A percentile compares a stretch with the other conserved stretches of the same genome.
These are phyloP conservation scores for Antitrichia curtipendula DNA, from an alignment of 225 moss, liverwort and hornwort genomes.

Conservation along the genomic window DNA sequence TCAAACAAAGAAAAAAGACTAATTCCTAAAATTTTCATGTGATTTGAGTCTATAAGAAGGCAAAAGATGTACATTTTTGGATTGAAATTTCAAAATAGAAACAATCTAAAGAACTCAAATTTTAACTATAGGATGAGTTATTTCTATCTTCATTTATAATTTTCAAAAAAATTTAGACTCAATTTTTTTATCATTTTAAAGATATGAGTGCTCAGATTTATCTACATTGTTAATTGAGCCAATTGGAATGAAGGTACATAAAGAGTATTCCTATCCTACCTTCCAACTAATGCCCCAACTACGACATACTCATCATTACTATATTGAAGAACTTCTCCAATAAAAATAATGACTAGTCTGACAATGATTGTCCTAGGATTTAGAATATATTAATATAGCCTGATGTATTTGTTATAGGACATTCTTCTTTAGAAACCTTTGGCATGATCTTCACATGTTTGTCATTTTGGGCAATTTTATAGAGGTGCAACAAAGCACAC, in stretches of 20 bases:
- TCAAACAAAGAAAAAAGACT: neutral
- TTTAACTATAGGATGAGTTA: neutral
- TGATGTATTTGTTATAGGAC: neutral
- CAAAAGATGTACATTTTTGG: neutral
- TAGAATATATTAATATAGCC: neutral
- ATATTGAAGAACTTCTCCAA: neutral
- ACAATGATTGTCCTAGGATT: fast-evolving
- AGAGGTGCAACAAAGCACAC: fast-evolving
- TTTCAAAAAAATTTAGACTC: fast-evolving
- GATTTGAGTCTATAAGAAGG: neutral
- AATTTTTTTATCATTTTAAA: neutral
- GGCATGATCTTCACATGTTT: neutral
- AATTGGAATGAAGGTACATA: fast-evolving
- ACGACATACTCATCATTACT: fast-evolving
- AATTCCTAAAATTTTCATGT: neutral
- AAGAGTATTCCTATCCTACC: neutral
- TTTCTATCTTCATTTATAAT: neutral
- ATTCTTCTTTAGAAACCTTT: fast-evolving
- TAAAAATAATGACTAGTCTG: fast-evolving
- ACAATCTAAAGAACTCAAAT: neutral
- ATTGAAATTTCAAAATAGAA: neutral
- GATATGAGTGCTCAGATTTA: neutral
- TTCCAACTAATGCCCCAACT: neutral
- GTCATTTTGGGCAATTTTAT: fast-evolving
- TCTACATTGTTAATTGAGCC: neutral